Conservation (phyloP, 371 early-diverging fungal genomes). For the Syncephalastrum contaminatum region DNA sequence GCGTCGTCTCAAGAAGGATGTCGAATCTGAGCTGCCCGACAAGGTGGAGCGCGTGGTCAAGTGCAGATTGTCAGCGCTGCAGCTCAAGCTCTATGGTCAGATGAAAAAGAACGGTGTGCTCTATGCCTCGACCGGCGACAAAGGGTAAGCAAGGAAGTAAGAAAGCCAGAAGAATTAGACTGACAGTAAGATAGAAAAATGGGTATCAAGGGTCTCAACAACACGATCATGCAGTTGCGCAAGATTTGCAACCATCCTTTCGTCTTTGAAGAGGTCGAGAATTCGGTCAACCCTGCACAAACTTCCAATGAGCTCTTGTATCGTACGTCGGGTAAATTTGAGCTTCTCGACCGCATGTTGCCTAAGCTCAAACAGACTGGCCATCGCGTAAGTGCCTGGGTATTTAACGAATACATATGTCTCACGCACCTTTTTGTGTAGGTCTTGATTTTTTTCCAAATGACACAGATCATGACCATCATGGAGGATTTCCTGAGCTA, state of each 20-base stretch:
- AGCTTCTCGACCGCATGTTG: constrained; percentile 96
- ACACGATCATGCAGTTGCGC: constrained; percentile 98
- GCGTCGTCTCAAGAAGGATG: constrained; percentile 98
- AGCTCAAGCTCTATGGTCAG: constrained; percentile 74
- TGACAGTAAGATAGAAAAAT: constrained; percentile 22
- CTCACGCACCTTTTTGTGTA: too few relatives aligned
- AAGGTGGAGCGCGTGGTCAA: constrained; percentile 98
- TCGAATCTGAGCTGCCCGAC: constrained; percentile 98
- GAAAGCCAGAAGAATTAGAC: background rate
- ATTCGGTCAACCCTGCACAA: constrained; percentile 64
- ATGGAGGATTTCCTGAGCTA: constrained; percentile 93
- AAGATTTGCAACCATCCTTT: constrained; percentile 99
- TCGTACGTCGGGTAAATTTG: constrained; percentile 95
- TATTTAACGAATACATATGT: too few relatives aligned
- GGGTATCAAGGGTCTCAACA: constrained; percentile 86
- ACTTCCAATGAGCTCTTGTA: constrained; percentile 62
- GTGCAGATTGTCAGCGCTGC: constrained; percentile 89
- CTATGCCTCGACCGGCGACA: constrained; percentile 58
- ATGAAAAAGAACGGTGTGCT: constrained; percentile 72
- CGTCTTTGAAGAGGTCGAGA: constrained; percentile 96
- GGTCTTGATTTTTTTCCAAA: constrained; percentile 98
- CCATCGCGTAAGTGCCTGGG: constrained; percentile 73
- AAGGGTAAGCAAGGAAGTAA: constrained; percentile 40
- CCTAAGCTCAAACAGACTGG: constrained; percentile 85
- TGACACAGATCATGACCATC: constrained; percentile 97